These are phyloP conservation scores for Chlorella variabilis DNA, from an alignment of 163 green algal genomes.

Conservation along the genomic window DNA sequence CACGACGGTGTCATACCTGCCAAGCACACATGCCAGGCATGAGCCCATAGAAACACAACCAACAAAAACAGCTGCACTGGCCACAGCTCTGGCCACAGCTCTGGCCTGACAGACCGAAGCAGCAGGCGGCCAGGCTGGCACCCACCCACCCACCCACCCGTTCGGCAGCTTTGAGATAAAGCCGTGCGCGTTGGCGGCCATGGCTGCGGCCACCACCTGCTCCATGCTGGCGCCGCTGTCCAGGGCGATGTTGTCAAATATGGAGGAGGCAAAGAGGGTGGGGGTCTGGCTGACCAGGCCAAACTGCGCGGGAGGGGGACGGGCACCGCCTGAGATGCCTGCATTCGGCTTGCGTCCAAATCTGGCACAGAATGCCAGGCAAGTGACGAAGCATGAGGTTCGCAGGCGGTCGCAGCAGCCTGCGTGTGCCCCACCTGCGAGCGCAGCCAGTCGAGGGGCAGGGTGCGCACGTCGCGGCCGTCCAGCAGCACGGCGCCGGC, in stretches of 20 bases:
- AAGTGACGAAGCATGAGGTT: too few species aligned
- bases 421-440: background rate
- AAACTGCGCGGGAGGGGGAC: constrained; percentile 47
- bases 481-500: constrained; percentile 76
- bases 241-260: constrained; percentile 89
- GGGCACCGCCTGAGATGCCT: too few species aligned
- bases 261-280: constrained; percentile 85
- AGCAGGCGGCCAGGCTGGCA: constrained; percentile 3
- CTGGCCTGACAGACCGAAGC: background rate
- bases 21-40: background rate
- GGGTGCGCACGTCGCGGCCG: constrained; percentile 68
- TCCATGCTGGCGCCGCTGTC: constrained; percentile 45
- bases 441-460: constrained; percentile 45
- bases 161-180: constrained; percentile 86
- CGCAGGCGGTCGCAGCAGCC: too few species aligned
- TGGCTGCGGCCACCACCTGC: constrained; percentile 72
- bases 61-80: background rate
- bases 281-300: constrained; percentile 89
- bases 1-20: constrained; percentile 80
- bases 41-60: background rate
- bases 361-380: too few species aligned
- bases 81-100: background rate
- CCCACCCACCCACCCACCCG: constrained; percentile 42
- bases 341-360: too few species aligned
- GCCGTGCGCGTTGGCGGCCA: constrained; percentile 85